Evolutionary conservation across 73 alveolate species (phyloP), one percentile per base, ranked within the genome.

Genomic region (Durusdinium trenchii): DNA sequence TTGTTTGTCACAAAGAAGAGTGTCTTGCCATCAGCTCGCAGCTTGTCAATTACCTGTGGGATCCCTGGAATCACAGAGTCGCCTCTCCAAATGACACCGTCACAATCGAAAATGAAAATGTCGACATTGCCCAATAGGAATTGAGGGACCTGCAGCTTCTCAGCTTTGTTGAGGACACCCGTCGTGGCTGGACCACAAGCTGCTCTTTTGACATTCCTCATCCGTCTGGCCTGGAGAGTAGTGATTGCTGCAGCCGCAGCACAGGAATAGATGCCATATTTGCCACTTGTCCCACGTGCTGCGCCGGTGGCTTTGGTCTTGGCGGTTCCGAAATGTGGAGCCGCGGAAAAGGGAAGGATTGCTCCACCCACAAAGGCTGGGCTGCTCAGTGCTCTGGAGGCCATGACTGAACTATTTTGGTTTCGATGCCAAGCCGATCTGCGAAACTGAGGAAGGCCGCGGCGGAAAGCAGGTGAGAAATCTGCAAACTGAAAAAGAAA

Each of bases 51-150:
- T 47, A 91, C 98, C 78, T 91, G 98, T 32, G 98, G 98, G 36
- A 91, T 91, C 28, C 99, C 99, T 26, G 99, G 94, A 54, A 94
- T 94, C 45, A 94, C n/a, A 67, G 99, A 94, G 75, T 94, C 99
- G 40, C 99, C 99, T n/a, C 99, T 92, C 99, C 99, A 94, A 67
- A 94, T 94, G 84, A 94, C 99, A 16, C 99, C 99, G 64, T 94
- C 99, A 36, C 99, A 94, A 36, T 94, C 99, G 86, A 94, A 94
- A 45, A 94, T 94, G 99, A 94, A 94, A 32, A 94, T 94, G 67
- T 94, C 99, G 20, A 94, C 99, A 54, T 75, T 54, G 98, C 71
- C 78, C 83, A 91, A 46, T 6, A 91, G 84, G n/a, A 67, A 67
- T 3, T 64, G 75, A 36, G 98, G 98, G 75, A 91, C 98, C 73